A percentile compares a stretch with the other conserved stretches of the same genome.
Conservation (phyloP, 805 yeast species). For the Hanseniaspora osmophila region DNA sequence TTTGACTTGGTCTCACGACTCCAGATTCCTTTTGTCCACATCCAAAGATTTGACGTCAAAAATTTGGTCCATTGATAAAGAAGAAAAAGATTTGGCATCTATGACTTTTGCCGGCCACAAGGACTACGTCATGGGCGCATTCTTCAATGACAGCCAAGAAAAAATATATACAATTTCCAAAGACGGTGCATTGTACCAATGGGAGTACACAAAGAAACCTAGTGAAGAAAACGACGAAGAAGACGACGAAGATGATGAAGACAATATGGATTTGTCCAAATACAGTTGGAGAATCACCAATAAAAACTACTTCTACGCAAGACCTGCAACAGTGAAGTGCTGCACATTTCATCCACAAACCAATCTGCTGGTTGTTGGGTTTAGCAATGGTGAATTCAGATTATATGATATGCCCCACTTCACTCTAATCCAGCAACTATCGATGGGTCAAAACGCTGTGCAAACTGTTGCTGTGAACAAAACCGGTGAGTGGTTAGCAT, state of each 20-base stretch:
- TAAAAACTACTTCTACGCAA: constrained; percentile 60
- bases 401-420: constrained; percentile 77
- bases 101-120: constrained; percentile 85
- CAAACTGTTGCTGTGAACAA: constrained; percentile 67
- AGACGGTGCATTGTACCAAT: constrained; percentile 86
- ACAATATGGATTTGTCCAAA: constrained; percentile 25
- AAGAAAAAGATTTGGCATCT: constrained; percentile 55
- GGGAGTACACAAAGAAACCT: constrained; percentile 67
- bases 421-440: constrained; percentile 66
- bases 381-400: constrained; percentile 79
- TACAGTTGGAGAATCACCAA: constrained; percentile 73
- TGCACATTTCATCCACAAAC: constrained; percentile 67
- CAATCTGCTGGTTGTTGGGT: constrained; percentile 75
- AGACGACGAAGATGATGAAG: constrained; percentile 28
- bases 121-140: constrained; percentile 77
- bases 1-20: constrained; percentile 80
- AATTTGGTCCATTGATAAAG: constrained; percentile 60
- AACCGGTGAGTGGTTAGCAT: constrained; percentile 93
- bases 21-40: constrained; percentile 73
- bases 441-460: constrained; percentile 84
- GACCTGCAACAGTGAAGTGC: constrained; percentile 53
- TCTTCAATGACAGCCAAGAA: constrained; percentile 79
- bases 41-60: constrained; percentile 85
- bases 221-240: constrained; percentile 31
- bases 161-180: constrained; percentile 79